Conservation (phyloP, 176 grass and related monocot species). For the Aegilops speltoides region DNA sequence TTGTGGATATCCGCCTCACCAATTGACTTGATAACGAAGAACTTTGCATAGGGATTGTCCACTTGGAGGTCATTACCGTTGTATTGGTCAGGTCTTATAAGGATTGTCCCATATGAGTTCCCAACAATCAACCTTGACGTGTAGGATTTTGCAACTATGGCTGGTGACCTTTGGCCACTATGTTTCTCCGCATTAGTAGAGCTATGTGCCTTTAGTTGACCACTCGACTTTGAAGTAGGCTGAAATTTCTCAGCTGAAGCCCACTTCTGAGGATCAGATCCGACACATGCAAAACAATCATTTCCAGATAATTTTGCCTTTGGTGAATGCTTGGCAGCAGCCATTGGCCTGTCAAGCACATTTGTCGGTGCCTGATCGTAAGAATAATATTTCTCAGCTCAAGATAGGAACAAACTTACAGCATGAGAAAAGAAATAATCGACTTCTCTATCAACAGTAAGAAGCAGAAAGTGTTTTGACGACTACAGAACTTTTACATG, state of each 20-base stretch:
- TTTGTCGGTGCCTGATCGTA: constrained; percentile 20
- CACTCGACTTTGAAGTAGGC: constrained; percentile 34
- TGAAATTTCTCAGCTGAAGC: constrained; percentile 51
- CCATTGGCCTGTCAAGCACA: constrained; percentile 29
- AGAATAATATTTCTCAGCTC: constrained; percentile 22
- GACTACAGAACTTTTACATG: too few species aligned
- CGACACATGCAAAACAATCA: constrained; percentile 27
- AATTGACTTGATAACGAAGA: constrained; percentile 89
- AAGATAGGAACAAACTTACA: background rate
- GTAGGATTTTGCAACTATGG: constrained; percentile 45
- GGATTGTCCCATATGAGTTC: constrained; percentile 51
- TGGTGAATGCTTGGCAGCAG: constrained; percentile 30
- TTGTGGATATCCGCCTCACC: constrained; percentile 84
- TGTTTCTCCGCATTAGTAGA: constrained; percentile 17
- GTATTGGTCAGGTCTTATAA: constrained; percentile 54
- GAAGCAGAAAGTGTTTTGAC: background rate
- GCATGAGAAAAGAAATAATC: background rate
- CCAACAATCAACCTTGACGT: constrained; percentile 37
- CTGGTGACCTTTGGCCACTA: constrained; percentile 21
- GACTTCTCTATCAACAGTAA: background rate
- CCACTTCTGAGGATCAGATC: constrained; percentile 51
- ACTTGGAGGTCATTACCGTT: constrained; percentile 60
- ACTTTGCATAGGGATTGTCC: constrained; percentile 77
- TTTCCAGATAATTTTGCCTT: constrained; percentile 28
- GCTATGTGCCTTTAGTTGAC: constrained; percentile 4